phyloP scores from a whole-genome alignment of 202 grass and related monocot genomes.

The Schoenoplectus triqueter region DNA sequence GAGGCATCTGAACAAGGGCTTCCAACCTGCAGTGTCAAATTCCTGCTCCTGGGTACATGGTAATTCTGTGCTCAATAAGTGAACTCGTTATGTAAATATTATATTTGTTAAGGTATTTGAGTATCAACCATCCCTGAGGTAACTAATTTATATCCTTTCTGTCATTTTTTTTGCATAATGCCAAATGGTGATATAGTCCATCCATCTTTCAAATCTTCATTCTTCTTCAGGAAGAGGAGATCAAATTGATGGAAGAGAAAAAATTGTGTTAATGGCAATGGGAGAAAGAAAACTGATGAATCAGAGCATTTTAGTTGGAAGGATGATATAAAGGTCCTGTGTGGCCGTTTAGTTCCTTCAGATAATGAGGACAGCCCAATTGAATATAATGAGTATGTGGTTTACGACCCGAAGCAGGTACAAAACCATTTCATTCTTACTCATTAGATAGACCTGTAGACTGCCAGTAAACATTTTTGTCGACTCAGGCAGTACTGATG shows the following conservation, averaged over 20 bases:
- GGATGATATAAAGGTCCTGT: constrained; percentile 71
- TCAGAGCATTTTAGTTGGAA: constrained; percentile 79
- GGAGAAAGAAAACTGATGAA: constrained; percentile 66
- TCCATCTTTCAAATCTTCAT: no score
- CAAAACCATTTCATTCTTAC: not conserved
- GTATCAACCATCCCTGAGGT: constrained; percentile 48
- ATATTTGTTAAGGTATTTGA: no score
- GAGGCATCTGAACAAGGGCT: constrained; percentile 66
- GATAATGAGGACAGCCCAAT: constrained; percentile 57
- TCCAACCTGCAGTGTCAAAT: constrained; percentile 66
- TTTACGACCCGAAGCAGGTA: constrained; percentile 86
- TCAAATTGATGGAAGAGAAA: constrained; percentile 51
- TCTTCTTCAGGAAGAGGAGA: constrained; percentile 40
- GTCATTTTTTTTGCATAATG: not conserved
- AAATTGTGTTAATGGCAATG: constrained; percentile 59
- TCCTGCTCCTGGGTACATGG: constrained; percentile 84
- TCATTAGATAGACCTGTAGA: not conserved
- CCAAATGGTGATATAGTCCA: no score
- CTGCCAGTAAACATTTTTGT: not conserved
- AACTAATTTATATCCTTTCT: not conserved
- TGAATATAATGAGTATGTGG: constrained; percentile 77
- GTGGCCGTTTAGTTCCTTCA: constrained; percentile 70
- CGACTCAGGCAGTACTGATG: not conserved
- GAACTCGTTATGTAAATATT: not conserved
- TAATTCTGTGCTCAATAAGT: no score